Base-by-base conservation (phyloP, 2,329 filamentous ascomycete species). In the Albophoma yamanashiensis region DNA sequence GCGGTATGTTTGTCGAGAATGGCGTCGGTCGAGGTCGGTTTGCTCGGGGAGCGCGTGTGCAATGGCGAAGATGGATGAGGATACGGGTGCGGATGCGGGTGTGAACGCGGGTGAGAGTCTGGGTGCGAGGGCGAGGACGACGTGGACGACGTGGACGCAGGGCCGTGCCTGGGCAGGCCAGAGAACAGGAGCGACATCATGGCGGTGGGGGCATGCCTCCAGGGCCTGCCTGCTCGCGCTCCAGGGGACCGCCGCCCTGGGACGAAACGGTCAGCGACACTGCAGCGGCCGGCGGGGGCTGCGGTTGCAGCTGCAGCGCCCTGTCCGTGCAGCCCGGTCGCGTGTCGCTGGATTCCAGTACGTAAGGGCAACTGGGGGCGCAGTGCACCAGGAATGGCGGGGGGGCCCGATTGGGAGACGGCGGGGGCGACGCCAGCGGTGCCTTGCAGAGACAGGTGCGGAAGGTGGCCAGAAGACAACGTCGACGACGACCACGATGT, bases 171-270 rank as follows among this genome's bases (percentile, higher is more conserved):
- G 42, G 62, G 53, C 53, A 47, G 56, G 57, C 42, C 59, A n/a
- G 58, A 61, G 38, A 62, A 63, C 36, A 63, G 25, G 20, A 59
- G 57, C 27, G 58, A 64, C 57, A 42, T 63, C 61, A 64, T 64
- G 15, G 57, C 34, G 43, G 50, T 39, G 39, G 39, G 55, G 25
- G 55, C 55, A 56, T 31, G 36, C 55, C 27, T 31, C 40, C 15
- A n/a, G 40, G 40, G 40, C 20, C 3, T 17, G 3, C 2, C 4
- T 47, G 45, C 45, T 34, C 7, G 47, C 7, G 0, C 12, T 59
- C 40, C 56, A 60, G 50, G 58, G 40, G 58, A 62, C 58, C 47
- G 55, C 45, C 22, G 42, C 20, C 42, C 59, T 60, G 59, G 59
- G 59, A 40, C 39, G 27, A 31, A 20, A 38, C 15, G 52, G 40